Evolutionary conservation across 1,139 yeast species (phyloP).

Genomic region (Sugiyamaella neomexicana): DNA sequence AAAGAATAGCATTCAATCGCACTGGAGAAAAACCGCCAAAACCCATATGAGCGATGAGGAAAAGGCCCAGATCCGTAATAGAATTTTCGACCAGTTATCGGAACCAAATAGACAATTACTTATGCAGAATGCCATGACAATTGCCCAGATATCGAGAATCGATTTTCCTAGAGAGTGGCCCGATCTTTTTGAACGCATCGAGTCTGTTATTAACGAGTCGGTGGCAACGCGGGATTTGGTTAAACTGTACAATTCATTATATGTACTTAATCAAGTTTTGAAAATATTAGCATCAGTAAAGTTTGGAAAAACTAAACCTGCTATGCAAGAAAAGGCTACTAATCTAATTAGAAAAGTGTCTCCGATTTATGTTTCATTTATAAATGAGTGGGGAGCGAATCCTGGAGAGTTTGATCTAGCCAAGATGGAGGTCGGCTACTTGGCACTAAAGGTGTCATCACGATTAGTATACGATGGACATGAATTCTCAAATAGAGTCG

Average conservation of each 20-base stretch:
- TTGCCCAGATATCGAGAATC: constrained; percentile 71
- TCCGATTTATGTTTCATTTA: constrained; percentile 58
- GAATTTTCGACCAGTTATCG: constrained; percentile 58
- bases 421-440: constrained; percentile 69
- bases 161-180: constrained; percentile 94
- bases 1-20: constrained; percentile 81
- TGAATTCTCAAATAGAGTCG: constrained; percentile 63
- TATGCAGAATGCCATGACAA: constrained; percentile 80
- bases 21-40: constrained; percentile 71
- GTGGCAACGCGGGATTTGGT: constrained; percentile 47
- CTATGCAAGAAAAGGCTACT: constrained; percentile 72
- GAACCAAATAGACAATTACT: constrained; percentile 74
- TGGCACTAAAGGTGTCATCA: constrained; percentile 71
- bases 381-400: constrained; percentile 57
- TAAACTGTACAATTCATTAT: constrained; percentile 59
- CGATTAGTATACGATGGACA: constrained; percentile 76
- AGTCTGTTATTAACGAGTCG: constrained; percentile 49
- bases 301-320: constrained; percentile 78
- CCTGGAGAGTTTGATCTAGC: constrained; percentile 33
- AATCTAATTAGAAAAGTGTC: constrained; percentile 58
- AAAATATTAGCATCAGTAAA: constrained; percentile 72
- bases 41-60: constrained; percentile 65
- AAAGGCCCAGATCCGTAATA: constrained; percentile 58
- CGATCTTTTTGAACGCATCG: constrained; percentile 63
- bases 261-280: constrained; percentile 71